phyloP scores from a whole-genome alignment of 768 basidiomycete genomes.

The Collybia sp. region DNA sequence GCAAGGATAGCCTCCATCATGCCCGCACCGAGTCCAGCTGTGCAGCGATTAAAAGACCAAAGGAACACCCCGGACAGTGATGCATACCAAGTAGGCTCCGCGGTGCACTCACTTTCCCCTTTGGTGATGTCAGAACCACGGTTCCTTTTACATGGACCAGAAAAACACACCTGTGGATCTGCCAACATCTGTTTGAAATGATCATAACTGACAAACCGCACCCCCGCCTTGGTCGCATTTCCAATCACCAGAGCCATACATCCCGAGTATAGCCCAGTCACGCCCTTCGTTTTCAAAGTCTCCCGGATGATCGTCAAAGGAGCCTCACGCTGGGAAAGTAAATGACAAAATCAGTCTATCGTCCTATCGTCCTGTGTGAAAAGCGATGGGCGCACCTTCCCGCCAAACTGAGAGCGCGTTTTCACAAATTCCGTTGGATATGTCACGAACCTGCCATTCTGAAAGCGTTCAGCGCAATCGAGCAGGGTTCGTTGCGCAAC shows the following conservation, averaged over 20 bases:
- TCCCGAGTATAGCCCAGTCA: constrained; percentile 89
- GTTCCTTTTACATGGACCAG: neutral
- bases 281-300: constrained; percentile 71
- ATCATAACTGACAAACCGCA: constrained; percentile 94
- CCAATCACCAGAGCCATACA: constrained; percentile 87
- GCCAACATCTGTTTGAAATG: constrained; percentile 82
- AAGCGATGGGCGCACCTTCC: constrained; percentile 42
- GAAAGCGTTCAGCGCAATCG: constrained; percentile 25
- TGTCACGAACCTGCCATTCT: constrained; percentile 64
- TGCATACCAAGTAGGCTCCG: constrained; percentile 71
- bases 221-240: constrained; percentile 92
- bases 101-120: constrained; percentile 92
- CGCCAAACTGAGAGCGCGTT: constrained; percentile 89
- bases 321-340: constrained; percentile 41
- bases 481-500: constrained; percentile 17
- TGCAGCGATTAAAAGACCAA: neutral
- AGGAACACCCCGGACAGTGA: neutral
- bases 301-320: constrained; percentile 71
- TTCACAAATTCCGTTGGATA: constrained; percentile 93
- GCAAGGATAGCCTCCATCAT: constrained; percentile 91
- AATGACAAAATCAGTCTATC: neutral
- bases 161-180: constrained; percentile 66
- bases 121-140: constrained; percentile 1
- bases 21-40: constrained; percentile 82
- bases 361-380: neutral